Evolutionary conservation across 108 stramenopile species (phyloP), one percentile per base, ranked within the genome.

Genomic region (Fragilariopsis cylindrus): DNA sequence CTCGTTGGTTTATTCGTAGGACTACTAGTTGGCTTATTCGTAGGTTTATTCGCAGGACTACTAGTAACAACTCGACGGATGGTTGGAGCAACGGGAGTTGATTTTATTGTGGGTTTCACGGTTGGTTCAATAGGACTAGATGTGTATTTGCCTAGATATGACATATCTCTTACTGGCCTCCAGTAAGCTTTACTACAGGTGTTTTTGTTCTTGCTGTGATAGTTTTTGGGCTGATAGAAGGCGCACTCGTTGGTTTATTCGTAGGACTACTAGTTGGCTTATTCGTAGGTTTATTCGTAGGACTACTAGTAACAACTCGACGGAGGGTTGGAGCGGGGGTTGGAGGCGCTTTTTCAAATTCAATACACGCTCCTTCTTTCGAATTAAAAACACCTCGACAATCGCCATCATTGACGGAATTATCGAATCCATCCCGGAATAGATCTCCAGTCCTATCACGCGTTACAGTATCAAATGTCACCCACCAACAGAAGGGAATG

Each of bases 311-410:
- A 19, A 19, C 7, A 19, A 56, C 19, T 30, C 30, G 30, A 30
- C 30, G 30, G 30, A 30, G 30, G 55, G 58, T 60, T 5, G 58
- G 58, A 60, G 9, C 30, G 11, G 58, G 58, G 12, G 58, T 60
- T 18, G 65, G 65, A 18, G 65, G 44, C 47, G 65, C 44, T 15
- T 65, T 48, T 16, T 48, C 43, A 48, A 65, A 65, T 4, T 12
- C 15, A 65, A 15, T 47, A 16, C 65, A 65, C 7, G 65, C 18
- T 19, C 41, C 65, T 3, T 5, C n/a, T 15, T 4, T 41, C 46
- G 47, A 16, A 46, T 65, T 45, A 16, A 45, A 65, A 41, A 65
- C 13, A 16, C 65, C 65, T 46, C 5, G 41, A 65, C 65, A 65
- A 7, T 46, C 44, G 19, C 41, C 5, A 6, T 47, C 19, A 8